These are phyloP conservation scores for Penicillium longicatenatum DNA, from an alignment of 495 filamentous ascomycete species.

Conservation along the genomic window DNA sequence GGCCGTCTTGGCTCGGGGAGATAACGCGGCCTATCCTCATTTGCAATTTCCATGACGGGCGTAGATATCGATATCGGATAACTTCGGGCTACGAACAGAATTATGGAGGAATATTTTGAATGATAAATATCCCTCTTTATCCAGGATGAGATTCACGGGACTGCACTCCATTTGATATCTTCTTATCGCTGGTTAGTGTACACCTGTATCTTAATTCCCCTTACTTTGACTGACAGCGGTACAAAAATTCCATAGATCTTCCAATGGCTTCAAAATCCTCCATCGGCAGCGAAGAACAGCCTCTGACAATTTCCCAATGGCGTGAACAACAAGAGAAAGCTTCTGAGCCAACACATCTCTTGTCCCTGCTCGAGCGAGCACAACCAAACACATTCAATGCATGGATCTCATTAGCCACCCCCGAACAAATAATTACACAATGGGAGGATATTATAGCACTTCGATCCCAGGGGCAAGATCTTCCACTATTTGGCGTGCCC, in stretches of 20 bases:
- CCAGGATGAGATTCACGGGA: not conserved
- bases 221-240: not conserved
- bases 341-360: slow-evolving; percentile 9
- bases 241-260: not conserved
- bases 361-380: slow-evolving; percentile 12
- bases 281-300: not conserved
- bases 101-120: not conserved
- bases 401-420: slow-evolving; percentile 21
- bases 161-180: not conserved
- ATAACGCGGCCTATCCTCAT: not conserved
- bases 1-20: not conserved
- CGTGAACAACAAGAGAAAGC: slow-evolving; percentile 9
- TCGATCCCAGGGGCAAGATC: slow-evolving; percentile 36
- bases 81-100: not conserved
- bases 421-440: slow-evolving; percentile 14
- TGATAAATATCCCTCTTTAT: not conserved
- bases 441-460: slow-evolving; percentile 11
- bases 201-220: not conserved
- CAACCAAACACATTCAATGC: slow-evolving; percentile 5
- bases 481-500: slow-evolving; percentile 63
- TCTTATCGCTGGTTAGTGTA: not conserved
- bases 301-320: slow-evolving; percentile 9
- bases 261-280: not conserved
- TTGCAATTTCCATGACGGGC: slow-evolving; percentile 4
- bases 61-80: slow-evolving; percentile 1